A percentile compares a stretch with the other conserved stretches of the same genome.
These are phyloP conservation scores for Rhodomyrtus tomentosa DNA, from an alignment of 345 rosid species.

Conservation along the genomic window DNA sequence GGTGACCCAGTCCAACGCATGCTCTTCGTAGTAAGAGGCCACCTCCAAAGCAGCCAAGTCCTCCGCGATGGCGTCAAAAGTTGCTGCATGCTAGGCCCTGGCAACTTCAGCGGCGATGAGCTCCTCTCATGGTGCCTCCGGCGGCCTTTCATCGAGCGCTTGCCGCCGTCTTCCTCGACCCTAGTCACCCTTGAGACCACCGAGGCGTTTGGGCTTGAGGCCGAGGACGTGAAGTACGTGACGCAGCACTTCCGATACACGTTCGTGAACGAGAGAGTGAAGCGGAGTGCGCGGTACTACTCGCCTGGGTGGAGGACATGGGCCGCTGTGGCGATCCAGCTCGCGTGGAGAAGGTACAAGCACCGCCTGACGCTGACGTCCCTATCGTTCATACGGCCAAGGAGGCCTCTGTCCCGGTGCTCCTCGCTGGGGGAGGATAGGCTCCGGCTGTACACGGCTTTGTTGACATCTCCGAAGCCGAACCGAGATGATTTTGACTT, in stretches of 20 bases:
- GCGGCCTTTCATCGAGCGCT: conserved; percentile 73
- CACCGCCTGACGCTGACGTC: conserved; percentile 77
- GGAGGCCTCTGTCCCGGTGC: conserved; percentile 79
- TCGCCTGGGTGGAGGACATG: conserved; percentile 99
- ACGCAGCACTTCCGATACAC: conserved; percentile 97
- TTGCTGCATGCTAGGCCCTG: conserved; percentile 95
- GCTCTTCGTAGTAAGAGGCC: conserved; percentile 94
- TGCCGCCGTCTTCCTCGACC: conserved; percentile 84
- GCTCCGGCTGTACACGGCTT: conserved; percentile 78
- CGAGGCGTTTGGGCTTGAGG: conserved; percentile 88
- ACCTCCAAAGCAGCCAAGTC: conserved; percentile 90
- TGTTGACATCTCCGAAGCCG: conserved; percentile 93
- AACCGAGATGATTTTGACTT: conserved; percentile 89
- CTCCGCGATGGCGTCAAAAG: conserved; percentile 80
- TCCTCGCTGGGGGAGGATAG: conserved; percentile 86
- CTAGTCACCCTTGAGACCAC: conserved; percentile 84
- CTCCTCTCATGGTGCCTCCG: conserved; percentile 90
- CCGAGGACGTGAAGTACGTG: conserved; percentile 81
- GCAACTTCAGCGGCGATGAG: conserved; percentile 96
- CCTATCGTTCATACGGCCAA: conserved; percentile 78
- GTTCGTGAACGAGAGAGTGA: conserved; percentile 80
- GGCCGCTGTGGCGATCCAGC: conserved; percentile 93
- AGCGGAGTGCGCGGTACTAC: conserved; percentile 85
- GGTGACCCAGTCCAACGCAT: conserved; percentile 95
- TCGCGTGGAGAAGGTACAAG: conserved; percentile 91